A percentile compares a stretch with the other conserved stretches of the same genome.
Conservation (phyloP, 371 early-diverging fungal species). For the Mucor saturninus region DNA sequence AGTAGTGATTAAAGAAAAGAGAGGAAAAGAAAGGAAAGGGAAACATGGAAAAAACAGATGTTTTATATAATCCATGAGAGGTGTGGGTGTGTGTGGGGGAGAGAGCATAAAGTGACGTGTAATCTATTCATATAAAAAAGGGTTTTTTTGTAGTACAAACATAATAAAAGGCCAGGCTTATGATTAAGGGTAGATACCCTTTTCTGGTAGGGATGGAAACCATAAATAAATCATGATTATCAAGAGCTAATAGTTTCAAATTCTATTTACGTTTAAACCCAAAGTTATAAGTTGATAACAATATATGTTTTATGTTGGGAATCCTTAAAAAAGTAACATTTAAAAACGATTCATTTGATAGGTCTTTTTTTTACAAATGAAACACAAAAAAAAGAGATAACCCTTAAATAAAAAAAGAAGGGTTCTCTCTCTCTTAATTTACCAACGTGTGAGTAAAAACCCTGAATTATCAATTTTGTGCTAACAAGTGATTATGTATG, state of each 20-base stretch:
- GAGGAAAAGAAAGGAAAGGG: slow-evolving; percentile 7
- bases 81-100: background rate
- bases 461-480: background rate
- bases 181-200: slow-evolving; percentile 9
- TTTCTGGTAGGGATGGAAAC: background rate
- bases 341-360: background rate
- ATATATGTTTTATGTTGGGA: background rate
- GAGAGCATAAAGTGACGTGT: background rate
- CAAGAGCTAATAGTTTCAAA: background rate
- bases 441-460: background rate
- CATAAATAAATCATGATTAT: slow-evolving; percentile 13
- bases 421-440: background rate
- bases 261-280: background rate
- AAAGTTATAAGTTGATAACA: too few species aligned
- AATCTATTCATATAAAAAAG: background rate
- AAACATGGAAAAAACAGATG: background rate
- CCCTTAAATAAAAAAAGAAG: slow-evolving; percentile 6
- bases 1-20: background rate
- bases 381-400: slow-evolving; percentile 2
- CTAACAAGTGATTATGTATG: too few species aligned
- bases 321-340: slow-evolving; percentile 2
- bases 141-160: background rate
- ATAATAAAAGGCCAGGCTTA: slow-evolving; percentile 1
- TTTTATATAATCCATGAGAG: background rate
- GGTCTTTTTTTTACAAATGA: background rate